Percentiles rank a stretch among this genome's conserved stretches.
phyloP scores from a whole-genome alignment of 768 basidiomycete species.

The Rhodotorula graminis region DNA sequence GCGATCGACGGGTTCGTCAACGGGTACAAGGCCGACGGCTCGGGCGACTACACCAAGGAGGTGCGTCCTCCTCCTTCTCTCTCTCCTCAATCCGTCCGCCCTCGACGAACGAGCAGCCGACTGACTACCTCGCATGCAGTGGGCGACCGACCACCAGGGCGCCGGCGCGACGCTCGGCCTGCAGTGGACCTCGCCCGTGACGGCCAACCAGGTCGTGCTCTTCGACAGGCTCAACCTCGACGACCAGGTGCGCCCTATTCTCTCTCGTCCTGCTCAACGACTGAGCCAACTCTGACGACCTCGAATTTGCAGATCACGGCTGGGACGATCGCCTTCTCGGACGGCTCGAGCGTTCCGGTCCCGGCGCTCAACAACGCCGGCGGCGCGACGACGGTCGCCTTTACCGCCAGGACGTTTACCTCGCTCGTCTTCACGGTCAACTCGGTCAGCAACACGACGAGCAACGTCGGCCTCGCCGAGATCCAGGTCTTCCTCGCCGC shows the following conservation, averaged over 20 bases:
- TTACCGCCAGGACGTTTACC: neutral
- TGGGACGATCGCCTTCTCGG: conserved; percentile 18
- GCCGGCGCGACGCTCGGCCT: neutral
- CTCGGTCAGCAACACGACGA: conserved; percentile 3
- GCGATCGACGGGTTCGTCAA: neutral
- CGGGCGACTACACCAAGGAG: conserved; percentile 16
- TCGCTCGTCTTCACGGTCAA: conserved; percentile 11
- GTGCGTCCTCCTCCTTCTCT: neutral
- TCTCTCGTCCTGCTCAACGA: too few species aligned
- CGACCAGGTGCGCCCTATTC: neutral
- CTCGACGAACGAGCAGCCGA: neutral
- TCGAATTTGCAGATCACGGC: neutral
- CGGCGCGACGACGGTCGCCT: conserved; percentile 8
- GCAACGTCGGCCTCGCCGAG: conserved; percentile 20
- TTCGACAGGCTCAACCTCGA: conserved; percentile 1
- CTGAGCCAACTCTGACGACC: too few species aligned
- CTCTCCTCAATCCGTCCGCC: neutral
- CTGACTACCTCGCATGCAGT: neutral
- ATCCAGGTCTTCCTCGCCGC: conserved; percentile 6
- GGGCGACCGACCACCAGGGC: neutral
- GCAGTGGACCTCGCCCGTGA: neutral
- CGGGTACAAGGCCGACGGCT: conserved; percentile 24
- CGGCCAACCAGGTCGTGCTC: neutral
- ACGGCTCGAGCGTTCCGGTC: conserved; percentile 3
- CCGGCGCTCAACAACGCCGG: conserved; percentile 23